These are phyloP conservation scores for Trichoderma asperelloides DNA, from an alignment of 495 filamentous ascomycete species.

Conservation along the genomic window DNA sequence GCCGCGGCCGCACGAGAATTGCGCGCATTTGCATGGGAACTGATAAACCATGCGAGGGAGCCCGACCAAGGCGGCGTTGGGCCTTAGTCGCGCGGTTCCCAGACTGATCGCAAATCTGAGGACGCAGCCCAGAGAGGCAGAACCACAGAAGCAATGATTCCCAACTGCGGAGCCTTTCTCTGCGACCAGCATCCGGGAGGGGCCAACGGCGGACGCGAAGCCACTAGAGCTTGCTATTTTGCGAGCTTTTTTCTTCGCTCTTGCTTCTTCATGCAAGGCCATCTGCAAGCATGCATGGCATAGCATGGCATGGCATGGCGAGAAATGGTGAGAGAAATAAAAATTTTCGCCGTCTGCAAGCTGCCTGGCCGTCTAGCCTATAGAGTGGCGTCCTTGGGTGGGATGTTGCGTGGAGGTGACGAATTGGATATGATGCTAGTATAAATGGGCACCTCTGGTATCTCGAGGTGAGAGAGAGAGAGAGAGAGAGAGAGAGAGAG, in stretches of 20 bases:
- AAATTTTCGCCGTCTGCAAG: not conserved
- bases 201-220: not conserved
- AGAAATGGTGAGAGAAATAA: not conserved
- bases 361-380: not conserved
- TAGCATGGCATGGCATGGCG: not conserved
- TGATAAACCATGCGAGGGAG: not conserved
- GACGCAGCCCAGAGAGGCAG: not conserved
- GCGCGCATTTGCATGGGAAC: conserved; percentile 1
- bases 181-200: not conserved
- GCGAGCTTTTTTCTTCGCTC: conserved; percentile 4
- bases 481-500: no score
- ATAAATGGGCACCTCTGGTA: not conserved
- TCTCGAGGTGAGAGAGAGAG: no score
- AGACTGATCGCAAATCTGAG: not conserved
- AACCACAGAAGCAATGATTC: not conserved
- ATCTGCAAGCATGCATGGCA: not conserved
- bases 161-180: conserved; percentile 3
- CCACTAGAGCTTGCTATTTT: not conserved
- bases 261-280: not conserved
- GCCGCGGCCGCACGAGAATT: not conserved
- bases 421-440: not conserved
- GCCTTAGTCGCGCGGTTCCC: not conserved
- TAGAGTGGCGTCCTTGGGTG: not conserved
- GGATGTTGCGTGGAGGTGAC: not conserved
- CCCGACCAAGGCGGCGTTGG: not conserved